These are phyloP conservation scores for Fusarium globosum DNA, from an alignment of 2,329 filamentous ascomycete species.

Conservation along the genomic window DNA sequence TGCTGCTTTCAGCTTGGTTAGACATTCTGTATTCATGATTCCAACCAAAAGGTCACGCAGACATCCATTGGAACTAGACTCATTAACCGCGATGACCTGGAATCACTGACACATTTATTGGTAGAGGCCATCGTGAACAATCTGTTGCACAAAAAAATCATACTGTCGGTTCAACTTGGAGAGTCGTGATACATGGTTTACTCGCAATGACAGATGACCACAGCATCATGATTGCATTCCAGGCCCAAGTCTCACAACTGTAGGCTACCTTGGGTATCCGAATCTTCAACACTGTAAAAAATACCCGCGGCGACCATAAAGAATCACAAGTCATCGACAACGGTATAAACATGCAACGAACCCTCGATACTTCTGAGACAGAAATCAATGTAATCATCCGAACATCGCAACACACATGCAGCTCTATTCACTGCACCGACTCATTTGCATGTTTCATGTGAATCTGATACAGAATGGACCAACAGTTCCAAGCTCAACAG, in stretches of 20 bases:
- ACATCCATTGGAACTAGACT: constrained; percentile 1
- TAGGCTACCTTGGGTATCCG: too few relatives aligned
- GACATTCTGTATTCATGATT: constrained; percentile 1
- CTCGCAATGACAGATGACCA: not conserved
- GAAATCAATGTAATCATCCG: constrained; percentile 7
- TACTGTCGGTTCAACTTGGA: not conserved
- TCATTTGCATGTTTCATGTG: constrained; percentile 20
- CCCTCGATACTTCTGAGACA: constrained; percentile 9
- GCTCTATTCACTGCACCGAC: constrained; percentile 1
- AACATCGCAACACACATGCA: constrained; percentile 8
- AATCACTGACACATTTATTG: not conserved
- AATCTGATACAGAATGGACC: constrained; percentile 3
- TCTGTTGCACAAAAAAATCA: not conserved
- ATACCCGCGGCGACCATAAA: not conserved
- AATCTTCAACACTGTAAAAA: not conserved
- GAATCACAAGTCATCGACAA: not conserved
- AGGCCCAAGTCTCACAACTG: not conserved
- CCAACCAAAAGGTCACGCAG: constrained; percentile 11
- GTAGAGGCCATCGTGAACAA: not conserved
- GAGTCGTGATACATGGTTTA: not conserved
- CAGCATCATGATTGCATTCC: not conserved
- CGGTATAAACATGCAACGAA: constrained; percentile 12
- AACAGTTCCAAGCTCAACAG: constrained; percentile 7
- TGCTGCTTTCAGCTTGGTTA: not conserved
- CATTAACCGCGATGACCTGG: not conserved